Percentiles rank a stretch among this genome's conserved stretches.
These are phyloP conservation scores for Laetiporus sulphureus DNA, from an alignment of 1,284 basidiomycete genomes.

Conservation along the genomic window DNA sequence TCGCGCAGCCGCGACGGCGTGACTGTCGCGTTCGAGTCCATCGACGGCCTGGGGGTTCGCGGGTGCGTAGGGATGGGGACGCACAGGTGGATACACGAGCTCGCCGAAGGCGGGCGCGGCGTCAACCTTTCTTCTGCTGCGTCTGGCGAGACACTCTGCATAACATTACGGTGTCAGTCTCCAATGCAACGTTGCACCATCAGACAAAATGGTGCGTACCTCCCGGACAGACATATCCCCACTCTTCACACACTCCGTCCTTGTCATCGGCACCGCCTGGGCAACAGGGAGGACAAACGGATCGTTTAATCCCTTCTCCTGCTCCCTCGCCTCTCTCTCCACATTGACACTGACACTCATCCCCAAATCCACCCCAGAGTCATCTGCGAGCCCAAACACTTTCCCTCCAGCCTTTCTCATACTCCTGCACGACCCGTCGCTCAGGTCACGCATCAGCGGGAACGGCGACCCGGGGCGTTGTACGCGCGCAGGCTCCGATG, in stretches of 20 bases:
- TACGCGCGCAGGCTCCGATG: constrained; percentile 4
- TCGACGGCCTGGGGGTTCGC: constrained; percentile 5
- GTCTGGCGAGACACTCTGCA: constrained; percentile 3
- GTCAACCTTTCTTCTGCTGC: constrained; percentile 1
- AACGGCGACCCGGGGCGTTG: constrained; percentile 11
- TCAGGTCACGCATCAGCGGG: constrained; percentile 11
- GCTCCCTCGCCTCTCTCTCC: not conserved
- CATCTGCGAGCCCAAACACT: not conserved
- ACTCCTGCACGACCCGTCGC: constrained; percentile 6
- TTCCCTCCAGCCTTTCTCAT: not conserved
- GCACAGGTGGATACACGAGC: not conserved
- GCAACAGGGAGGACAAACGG: constrained; percentile 8
- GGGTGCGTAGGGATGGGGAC: not conserved
- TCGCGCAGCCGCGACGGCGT: constrained; percentile 2
- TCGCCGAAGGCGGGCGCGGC: not conserved
- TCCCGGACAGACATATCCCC: not conserved
- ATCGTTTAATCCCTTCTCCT: constrained; percentile 3
- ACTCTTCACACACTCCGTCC: not conserved
- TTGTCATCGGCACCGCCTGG: constrained; percentile 7
- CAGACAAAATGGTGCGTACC: not conserved
- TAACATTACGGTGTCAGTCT: not conserved
- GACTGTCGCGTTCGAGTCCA: constrained; percentile 14
- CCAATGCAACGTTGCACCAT: not conserved
- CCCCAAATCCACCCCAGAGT: not conserved
- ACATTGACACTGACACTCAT: not conserved